Evolutionary conservation across 306 rosid genomes (phyloP).

Genomic region (Quercus berberidifolia): DNA sequence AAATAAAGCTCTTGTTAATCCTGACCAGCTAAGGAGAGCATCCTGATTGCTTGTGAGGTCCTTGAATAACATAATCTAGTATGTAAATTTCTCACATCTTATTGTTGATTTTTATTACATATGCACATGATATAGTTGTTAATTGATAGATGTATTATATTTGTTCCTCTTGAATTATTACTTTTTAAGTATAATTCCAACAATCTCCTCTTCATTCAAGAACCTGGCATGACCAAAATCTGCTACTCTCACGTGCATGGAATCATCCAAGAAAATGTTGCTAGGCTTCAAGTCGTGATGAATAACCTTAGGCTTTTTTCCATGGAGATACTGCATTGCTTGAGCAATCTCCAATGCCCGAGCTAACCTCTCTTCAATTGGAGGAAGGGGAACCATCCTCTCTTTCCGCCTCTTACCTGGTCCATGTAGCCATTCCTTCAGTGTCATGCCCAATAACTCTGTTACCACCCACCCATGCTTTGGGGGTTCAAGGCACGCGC

Average conservation of each 20-base stretch:
- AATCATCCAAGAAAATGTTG: conserved; percentile 62
- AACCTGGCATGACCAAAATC: conserved; percentile 85
- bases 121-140: too few species aligned
- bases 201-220: conserved; percentile 46
- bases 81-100: too few species aligned
- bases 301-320: conserved; percentile 64
- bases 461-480: conserved; percentile 72
- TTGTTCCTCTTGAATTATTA: too few species aligned
- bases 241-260: conserved; percentile 56
- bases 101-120: too few species aligned
- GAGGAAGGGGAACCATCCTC: conserved; percentile 45
- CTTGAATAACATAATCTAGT: too few species aligned
- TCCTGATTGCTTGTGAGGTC: too few species aligned
- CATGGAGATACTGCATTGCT: conserved; percentile 82
- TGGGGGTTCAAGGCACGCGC: conserved; percentile 79
- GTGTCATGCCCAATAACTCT: conserved; percentile 41
- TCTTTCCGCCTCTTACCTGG: conserved; percentile 39
- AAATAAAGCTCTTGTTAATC: too few species aligned
- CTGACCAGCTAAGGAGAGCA: too few species aligned
- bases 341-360: conserved; percentile 62
- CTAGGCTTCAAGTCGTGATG: conserved; percentile 76
- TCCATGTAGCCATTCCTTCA: conserved; percentile 81
- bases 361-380: conserved; percentile 43
- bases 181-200: too few species aligned
- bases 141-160: too few species aligned